Base-by-base conservation (phyloP, 257 asterid genomes). In the Przewalskia tangutica region DNA sequence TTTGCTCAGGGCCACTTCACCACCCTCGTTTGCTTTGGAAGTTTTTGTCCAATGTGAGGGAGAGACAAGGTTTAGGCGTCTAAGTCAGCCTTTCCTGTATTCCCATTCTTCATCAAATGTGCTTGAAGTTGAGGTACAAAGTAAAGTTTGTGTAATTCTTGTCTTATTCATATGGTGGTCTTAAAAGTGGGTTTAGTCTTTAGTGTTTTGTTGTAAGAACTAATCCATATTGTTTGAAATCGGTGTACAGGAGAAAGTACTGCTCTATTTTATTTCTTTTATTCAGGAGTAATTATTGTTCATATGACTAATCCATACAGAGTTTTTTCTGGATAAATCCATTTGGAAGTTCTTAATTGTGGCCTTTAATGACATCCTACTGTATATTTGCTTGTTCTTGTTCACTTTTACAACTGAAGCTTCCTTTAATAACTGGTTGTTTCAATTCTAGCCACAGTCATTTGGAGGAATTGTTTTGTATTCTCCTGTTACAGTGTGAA, bases 41-140 rank as follows among this genome's bases (percentile, higher is more conserved):
- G 93, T 93, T 89, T 95, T 95, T 86, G 92, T 95, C 77, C 98
- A 95, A 67, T 92, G 97, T 71, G 99, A 89, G 90, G 97, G 98
- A 79, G 98, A 94, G 90, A 83, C 98, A 11, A 91, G 97, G 87
- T 95, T 95, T 89, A 92, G 98, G 88, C 94, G 97, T 89, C 89
- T 95, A 71, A 91, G 97, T 84, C 90, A 88, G 84, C 99, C 99
- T 80, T 95, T 91, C 88, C 82, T 95, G 83, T 95, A 94, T 86
- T 95, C 98, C 55, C 99, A 89, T 85, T 94, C 98, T 83, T 94
- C 99, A 60, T 95, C 99, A 78, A 94, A 92, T 87, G 92, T 90
- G 81, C 97, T 95, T 68, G 99, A 95, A 86, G 88, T 95, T 87
- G 99, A 95, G 98, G 99, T 95, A 87, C 82, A 48, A 46, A 80